Conservation (phyloP, 1,284 basidiomycete species). For the Pholiota adiposa region DNA sequence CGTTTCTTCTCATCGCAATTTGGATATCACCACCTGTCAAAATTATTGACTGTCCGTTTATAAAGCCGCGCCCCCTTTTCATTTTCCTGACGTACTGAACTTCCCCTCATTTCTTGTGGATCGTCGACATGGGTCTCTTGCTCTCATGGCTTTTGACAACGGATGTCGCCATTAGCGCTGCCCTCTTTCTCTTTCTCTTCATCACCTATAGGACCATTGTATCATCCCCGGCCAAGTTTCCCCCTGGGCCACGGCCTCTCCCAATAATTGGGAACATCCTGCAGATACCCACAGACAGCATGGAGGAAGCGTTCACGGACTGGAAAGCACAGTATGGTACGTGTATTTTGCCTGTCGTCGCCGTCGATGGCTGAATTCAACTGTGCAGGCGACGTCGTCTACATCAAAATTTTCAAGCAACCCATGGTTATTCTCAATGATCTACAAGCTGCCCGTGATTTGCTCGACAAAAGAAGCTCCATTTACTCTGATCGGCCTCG, state of each 20-base stretch:
- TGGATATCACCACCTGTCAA: conserved; percentile 29
- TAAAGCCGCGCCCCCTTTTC: conserved; percentile 19
- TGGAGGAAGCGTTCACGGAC: conserved; percentile 44
- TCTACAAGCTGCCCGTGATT: conserved; percentile 44
- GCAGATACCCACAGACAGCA: conserved; percentile 45
- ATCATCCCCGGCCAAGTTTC: conserved; percentile 31
- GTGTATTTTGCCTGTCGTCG: conserved; percentile 6
- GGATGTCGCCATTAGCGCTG: conserved; percentile 22
- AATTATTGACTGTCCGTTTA: conserved; percentile 19
- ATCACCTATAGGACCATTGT: conserved; percentile 26
- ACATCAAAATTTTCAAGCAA: conserved; percentile 44
- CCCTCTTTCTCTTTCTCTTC: conserved; percentile 24
- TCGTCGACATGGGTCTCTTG: conserved; percentile 20
- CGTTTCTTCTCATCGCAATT: conserved; percentile 22
- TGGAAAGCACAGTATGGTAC: conserved; percentile 44
- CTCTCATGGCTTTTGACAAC: conserved; percentile 21
- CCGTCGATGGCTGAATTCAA: conserved; percentile 5
- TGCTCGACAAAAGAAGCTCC: conserved; percentile 50
- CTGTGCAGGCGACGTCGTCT: conserved; percentile 43
- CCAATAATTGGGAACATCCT: conserved; percentile 55
- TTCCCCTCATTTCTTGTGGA: conserved; percentile 21
- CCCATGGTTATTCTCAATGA: conserved; percentile 48
- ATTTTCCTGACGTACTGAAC: conserved; percentile 12
- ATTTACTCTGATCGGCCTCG: conserved; percentile 55
- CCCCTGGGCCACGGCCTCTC: conserved; percentile 50